Evolutionary conservation across 2,329 filamentous ascomycete genomes (phyloP).

Genomic region (Trichophyton benhamiae): DNA sequence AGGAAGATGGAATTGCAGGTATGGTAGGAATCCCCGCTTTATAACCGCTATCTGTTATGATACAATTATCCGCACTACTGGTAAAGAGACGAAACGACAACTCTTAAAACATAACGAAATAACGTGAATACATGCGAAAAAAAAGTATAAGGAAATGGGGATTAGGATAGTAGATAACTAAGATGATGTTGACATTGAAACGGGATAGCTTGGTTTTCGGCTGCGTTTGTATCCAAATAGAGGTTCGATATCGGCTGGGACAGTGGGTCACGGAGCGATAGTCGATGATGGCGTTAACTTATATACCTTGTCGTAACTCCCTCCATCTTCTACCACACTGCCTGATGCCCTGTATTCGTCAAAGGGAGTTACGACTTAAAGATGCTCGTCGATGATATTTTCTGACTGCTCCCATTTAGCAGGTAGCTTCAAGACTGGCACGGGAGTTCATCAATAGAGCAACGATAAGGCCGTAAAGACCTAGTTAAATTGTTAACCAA

Average conservation of each 20-base stretch:
- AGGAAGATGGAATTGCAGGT: background rate
- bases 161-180: background rate
- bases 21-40: constrained; percentile 4
- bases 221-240: constrained; percentile 1
- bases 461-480: constrained; percentile 98
- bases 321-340: background rate
- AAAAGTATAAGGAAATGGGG: background rate
- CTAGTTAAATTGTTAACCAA: constrained; percentile 31
- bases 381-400: background rate
- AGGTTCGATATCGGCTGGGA: background rate
- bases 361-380: background rate
- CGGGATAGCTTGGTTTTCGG: background rate
- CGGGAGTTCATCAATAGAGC: constrained; percentile 99
- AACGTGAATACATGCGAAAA: constrained; percentile 4
- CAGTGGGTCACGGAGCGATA: background rate
- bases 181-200: background rate
- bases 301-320: background rate
- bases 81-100: constrained; percentile 1
- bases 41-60: constrained; percentile 6
- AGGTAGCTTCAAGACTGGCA: constrained; percentile 52
- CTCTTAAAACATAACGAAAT: constrained; percentile 4
- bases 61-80: constrained; percentile 6
- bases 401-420: constrained; percentile 22
- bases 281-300: background rate
- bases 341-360: background rate